Conservation (phyloP, 2,329 filamentous ascomycete genomes). For the Penicillium italicum region DNA sequence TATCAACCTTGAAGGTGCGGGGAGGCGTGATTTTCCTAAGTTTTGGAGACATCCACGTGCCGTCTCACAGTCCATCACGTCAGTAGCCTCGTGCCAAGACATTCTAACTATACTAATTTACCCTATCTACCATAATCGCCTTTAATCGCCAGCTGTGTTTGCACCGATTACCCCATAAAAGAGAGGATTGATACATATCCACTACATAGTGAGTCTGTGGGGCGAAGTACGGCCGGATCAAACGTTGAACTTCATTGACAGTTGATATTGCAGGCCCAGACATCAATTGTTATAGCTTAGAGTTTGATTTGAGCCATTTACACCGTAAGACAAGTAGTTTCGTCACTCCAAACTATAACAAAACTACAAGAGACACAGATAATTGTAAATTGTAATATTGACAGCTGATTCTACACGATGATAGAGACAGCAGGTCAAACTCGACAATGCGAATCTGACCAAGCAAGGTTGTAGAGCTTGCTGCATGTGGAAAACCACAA, state of each 20-base stretch:
- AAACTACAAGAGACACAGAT: neutral
- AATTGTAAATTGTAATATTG: constrained; percentile 17
- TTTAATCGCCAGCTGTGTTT: too few relatives aligned
- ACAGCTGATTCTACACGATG: constrained; percentile 22
- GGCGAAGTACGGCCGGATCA: too few relatives aligned
- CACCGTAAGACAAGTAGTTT: neutral
- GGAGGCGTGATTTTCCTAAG: neutral
- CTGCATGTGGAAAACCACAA: constrained; percentile 20
- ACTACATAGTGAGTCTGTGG: too few relatives aligned
- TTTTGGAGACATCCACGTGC: neutral
- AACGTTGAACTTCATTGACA: too few relatives aligned
- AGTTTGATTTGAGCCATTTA: neutral
- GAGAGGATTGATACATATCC: too few relatives aligned
- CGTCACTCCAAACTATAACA: neutral
- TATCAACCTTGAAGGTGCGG: neutral
- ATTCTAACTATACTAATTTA: too few relatives aligned
- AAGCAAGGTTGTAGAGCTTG: constrained; percentile 19
- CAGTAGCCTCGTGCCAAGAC: neutral
- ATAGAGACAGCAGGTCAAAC: constrained; percentile 21
- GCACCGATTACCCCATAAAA: too few relatives aligned
- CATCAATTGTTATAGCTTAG: neutral
- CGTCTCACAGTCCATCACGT: neutral
- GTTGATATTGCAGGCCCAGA: too few relatives aligned
- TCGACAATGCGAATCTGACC: constrained; percentile 25
- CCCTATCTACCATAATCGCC: neutral